Evolutionary conservation across 257 asterid genomes (phyloP), one percentile per base, ranked within the genome.

Genomic region (Solanum neorickii): DNA sequence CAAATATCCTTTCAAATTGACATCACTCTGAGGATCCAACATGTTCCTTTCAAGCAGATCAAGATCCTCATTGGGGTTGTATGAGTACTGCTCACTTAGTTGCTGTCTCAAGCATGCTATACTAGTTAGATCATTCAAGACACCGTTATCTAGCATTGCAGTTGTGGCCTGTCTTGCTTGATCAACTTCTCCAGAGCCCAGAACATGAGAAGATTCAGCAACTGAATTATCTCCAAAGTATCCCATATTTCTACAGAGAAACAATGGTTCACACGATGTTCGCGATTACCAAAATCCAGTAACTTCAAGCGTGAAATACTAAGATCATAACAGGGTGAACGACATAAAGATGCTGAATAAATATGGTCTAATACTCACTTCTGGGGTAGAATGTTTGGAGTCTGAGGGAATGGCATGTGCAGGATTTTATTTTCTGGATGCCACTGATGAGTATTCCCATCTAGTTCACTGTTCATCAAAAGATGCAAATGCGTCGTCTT

Each of bases 111-210:
- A 69, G 85, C 88, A 92, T 77, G 92, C 56, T 85, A 94, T 90
- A 83, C 91, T 92, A 4, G 91, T 88, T 74, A 91, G 92, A 91
- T 95, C 98, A 9, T 95, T 94, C 29, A 93, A 73, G 23, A 93
- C 92, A 87, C 91, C 88, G 12, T 92, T 92, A 72, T 95, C 97
- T 56, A 90, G 92, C 69, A 93, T 87, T 12, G 91, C 91, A 9
- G 85, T 89, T 88, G 90, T 89, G 68, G 87, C 9, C 73, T 88
- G 92, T 82, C 93, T 93, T 23, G 94, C 84, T 82, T 31, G 89
- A 72, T 92, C 93, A 18, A 94, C 94, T 84, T 91, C 92, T 84
- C 91, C 88, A 7, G 88, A 89, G 56, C 87, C 86, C 74, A 92
- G 93, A 89, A 91, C 88, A 82, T 87, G 87, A 37, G 95, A 89